Evolutionary conservation across 208 protist species (phyloP).

Genomic region (Trypanosoma conorhini): DNA sequence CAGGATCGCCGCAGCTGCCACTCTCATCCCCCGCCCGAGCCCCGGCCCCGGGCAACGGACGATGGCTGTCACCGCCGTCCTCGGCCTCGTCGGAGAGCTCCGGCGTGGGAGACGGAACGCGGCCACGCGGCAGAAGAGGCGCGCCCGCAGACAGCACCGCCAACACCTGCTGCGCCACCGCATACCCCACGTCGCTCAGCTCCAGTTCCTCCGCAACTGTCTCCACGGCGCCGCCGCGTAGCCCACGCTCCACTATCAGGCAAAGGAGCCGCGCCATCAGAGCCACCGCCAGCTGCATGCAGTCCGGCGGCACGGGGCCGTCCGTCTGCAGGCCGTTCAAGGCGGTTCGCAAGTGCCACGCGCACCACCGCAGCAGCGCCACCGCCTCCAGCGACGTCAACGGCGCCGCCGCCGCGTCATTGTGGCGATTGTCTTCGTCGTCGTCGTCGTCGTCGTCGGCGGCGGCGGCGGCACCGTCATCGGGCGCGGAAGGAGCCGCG

Average conservation of each 20-base stretch:
- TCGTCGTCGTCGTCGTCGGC: too few relatives aligned
- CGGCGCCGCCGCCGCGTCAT: background rate
- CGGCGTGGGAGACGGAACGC: background rate
- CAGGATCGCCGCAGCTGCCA: background rate
- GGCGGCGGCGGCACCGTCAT: too few relatives aligned
- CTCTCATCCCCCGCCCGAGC: background rate
- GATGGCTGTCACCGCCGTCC: background rate
- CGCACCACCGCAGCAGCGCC: slow-evolving; percentile 40
- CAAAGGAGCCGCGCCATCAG: slow-evolving; percentile 13
- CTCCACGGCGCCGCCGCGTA: slow-evolving; percentile 19
- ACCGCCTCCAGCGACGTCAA: slow-evolving; percentile 35
- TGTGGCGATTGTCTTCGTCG: too few relatives aligned
- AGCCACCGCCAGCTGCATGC: background rate
- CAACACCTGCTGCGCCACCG: slow-evolving; percentile 13
- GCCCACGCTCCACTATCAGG: slow-evolving; percentile 11
- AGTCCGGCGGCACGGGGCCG: background rate
- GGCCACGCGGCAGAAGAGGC: background rate
- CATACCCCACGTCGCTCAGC: slow-evolving; percentile 24
- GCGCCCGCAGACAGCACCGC: slow-evolving; percentile 1
- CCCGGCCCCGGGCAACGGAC: too few relatives aligned
- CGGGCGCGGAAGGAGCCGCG: background rate
- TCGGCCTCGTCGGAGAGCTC: background rate
- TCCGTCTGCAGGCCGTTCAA: slow-evolving; percentile 14
- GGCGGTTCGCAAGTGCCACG: slow-evolving; percentile 16
- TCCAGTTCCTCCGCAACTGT: slow-evolving; percentile 15